These are phyloP conservation scores for Russula virescens DNA, from an alignment of 768 basidiomycete genomes.

Conservation along the genomic window DNA sequence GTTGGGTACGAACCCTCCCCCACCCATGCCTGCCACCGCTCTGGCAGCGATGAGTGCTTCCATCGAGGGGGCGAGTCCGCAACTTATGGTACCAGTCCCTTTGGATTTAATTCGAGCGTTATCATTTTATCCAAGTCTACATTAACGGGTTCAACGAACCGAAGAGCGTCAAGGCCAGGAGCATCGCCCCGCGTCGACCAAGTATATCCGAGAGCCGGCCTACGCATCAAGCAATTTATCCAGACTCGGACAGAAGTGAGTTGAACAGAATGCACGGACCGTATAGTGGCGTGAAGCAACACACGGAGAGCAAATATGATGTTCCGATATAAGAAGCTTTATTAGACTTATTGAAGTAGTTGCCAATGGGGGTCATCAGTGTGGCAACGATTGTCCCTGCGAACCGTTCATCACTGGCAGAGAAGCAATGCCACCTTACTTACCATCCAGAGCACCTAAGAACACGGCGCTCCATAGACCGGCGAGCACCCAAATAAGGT, in stretches of 20 bases:
- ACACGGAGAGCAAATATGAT: constrained; percentile 79
- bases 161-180: constrained; percentile 78
- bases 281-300: constrained; percentile 88
- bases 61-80: constrained; percentile 87
- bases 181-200: constrained; percentile 81
- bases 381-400: constrained; percentile 84
- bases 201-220: constrained; percentile 81
- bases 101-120: constrained; percentile 17
- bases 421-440: constrained; percentile 16
- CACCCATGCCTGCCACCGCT: constrained; percentile 86
- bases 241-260: constrained; percentile 15
- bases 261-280: constrained; percentile 39
- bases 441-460: constrained; percentile 81
- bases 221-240: constrained; percentile 32
- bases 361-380: constrained; percentile 77
- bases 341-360: constrained; percentile 73
- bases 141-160: constrained; percentile 38
- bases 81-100: constrained; percentile 81
- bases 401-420: constrained; percentile 2
- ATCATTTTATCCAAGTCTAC: constrained; percentile 18
- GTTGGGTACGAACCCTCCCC: constrained; percentile 66
- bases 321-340: constrained; percentile 86
- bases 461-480: constrained; percentile 82
- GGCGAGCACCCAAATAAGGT: constrained; percentile 64
- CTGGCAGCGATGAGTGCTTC: constrained; percentile 71